Evolutionary conservation across 306 rosid species (phyloP).

Genomic region (apple (Malus domestica)): ASM211411v1 NC_041792.1:31877407-31877906

Average conservation of each 20-base stretch:
- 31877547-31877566: slow-evolving; percentile 10
- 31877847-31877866: too few relatives aligned
- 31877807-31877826: too few relatives aligned
- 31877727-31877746: too few relatives aligned
- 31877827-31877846: too few relatives aligned
- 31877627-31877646: not conserved
- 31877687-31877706: too few relatives aligned
- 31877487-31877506: not conserved
- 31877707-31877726: too few relatives aligned
- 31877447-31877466: not conserved
- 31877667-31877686: not conserved
- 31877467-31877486: slow-evolving; percentile 15
- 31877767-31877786: too few relatives aligned
- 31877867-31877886: too few relatives aligned
- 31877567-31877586: slow-evolving; percentile 19
- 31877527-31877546: not conserved
- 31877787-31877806: too few relatives aligned
- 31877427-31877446: too few relatives aligned
- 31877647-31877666: not conserved
- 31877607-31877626: not conserved
- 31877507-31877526: not conserved
- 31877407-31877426: not conserved
- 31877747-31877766: too few relatives aligned
- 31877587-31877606: slow-evolving; percentile 1
- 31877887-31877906: too few relatives aligned